A percentile compares a stretch with the other conserved stretches of the same genome.
Conservation (phyloP, 164 flowering plant species). For the Liquidambar formosana region DNA sequence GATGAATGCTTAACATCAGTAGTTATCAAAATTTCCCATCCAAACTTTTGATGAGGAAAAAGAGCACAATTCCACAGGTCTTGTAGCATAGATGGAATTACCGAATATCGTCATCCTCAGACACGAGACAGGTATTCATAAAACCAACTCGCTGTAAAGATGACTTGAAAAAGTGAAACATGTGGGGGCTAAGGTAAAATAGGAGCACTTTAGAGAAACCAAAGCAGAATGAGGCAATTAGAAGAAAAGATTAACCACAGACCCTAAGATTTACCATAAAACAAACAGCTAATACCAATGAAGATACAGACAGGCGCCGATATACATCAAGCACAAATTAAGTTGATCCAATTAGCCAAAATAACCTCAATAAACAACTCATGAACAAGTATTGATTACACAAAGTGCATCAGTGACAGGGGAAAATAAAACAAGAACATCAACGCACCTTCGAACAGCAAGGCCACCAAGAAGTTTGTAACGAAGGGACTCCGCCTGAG, state of each 20-base stretch:
- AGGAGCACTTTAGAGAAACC: background rate
- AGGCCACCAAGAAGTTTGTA: conserved; percentile 20
- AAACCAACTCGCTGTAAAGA: conserved; percentile 28
- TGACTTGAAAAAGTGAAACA: conserved; percentile 5
- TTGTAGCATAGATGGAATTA: background rate
- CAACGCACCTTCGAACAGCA: conserved; percentile 13
- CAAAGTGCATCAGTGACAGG: too few relatives aligned
- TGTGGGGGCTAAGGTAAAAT: background rate
- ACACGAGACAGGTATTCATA: conserved; percentile 14
- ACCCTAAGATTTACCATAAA: too few relatives aligned
- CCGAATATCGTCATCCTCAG: conserved; percentile 22
- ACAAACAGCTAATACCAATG: too few relatives aligned
- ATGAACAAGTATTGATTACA: too few relatives aligned
- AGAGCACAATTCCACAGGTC: background rate
- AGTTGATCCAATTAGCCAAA: too few relatives aligned
- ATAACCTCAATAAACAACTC: too few relatives aligned
- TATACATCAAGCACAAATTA: too few relatives aligned
- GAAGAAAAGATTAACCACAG: background rate
- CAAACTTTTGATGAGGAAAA: background rate
- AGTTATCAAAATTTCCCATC: conserved; percentile 16
- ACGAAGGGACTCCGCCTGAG: conserved; percentile 17
- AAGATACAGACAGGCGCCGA: too few relatives aligned
- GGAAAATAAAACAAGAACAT: too few relatives aligned
- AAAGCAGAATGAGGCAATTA: background rate
- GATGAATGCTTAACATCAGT: too few relatives aligned